Conservation (phyloP, 495 filamentous ascomycete genomes). For the Neurospora intermedia region DNA sequence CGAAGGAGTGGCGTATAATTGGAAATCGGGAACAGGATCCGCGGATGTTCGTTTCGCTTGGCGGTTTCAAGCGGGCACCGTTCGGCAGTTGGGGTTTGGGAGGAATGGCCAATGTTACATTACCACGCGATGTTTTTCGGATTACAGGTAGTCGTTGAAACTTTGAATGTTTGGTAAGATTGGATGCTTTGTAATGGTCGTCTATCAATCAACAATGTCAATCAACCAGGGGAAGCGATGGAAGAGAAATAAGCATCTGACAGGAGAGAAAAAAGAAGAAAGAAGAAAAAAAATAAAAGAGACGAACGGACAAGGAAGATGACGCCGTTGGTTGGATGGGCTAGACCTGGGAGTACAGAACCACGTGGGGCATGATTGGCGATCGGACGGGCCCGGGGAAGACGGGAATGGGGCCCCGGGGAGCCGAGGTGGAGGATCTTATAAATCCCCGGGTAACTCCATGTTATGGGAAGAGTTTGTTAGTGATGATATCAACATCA, state of each 20-base stretch:
- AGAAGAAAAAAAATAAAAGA: neutral
- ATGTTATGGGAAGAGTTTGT: too few relatives aligned
- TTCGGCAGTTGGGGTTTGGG: neutral
- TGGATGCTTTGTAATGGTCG: neutral
- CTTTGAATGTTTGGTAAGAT: neutral
- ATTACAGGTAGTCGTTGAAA: neutral
- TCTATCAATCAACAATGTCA: neutral
- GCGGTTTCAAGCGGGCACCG: neutral
- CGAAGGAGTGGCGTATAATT: neutral
- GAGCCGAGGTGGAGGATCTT: neutral
- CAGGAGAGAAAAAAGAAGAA: neutral
- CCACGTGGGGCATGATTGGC: neutral
- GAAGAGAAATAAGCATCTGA: neutral
- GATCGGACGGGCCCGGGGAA: neutral
- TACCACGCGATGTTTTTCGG: neutral
- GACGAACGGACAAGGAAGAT: neutral
- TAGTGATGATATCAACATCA: neutral
- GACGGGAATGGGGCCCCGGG: neutral
- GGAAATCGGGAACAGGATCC: neutral
- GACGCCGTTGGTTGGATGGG: neutral
- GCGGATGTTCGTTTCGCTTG: neutral
- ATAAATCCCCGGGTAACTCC: too few relatives aligned
- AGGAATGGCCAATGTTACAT: neutral
- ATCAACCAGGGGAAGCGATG: neutral
- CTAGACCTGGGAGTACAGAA: neutral